phyloP scores from a whole-genome alignment of 768 basidiomycete species.

The Mycena rebaudengoi region DNA sequence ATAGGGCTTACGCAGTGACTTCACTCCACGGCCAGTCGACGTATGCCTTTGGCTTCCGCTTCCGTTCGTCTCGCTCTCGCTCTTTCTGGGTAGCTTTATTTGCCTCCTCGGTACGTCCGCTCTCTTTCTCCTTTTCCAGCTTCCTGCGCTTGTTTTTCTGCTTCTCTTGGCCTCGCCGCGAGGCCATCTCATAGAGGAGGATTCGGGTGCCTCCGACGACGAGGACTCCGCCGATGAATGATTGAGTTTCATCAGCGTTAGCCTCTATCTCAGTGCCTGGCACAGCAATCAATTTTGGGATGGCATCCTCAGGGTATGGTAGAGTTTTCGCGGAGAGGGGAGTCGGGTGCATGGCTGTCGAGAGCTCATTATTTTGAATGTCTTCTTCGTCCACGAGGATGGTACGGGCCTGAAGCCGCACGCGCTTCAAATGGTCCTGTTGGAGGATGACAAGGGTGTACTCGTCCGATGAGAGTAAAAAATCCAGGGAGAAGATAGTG shows the following conservation, averaged over 20 bases:
- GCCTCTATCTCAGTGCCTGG: constrained; percentile 37
- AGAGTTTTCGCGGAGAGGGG: constrained; percentile 59
- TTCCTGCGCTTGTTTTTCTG: constrained; percentile 64
- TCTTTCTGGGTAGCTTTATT: constrained; percentile 65
- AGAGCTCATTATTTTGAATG: constrained; percentile 53
- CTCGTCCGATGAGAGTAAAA: constrained; percentile 59
- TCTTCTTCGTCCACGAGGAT: constrained; percentile 40
- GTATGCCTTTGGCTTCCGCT: constrained; percentile 60
- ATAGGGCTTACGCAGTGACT: constrained; percentile 66
- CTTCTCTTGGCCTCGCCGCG: constrained; percentile 56
- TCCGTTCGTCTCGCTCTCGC: constrained; percentile 59
- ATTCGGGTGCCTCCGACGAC: constrained; percentile 75
- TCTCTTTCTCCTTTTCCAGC: constrained; percentile 59
- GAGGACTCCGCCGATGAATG: constrained; percentile 72
- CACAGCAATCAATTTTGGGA: constrained; percentile 52
- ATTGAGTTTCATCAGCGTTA: constrained; percentile 36
- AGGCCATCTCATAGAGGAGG: constrained; percentile 66
- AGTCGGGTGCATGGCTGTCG: constrained; percentile 60
- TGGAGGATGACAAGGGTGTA: constrained; percentile 73
- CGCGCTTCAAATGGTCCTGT: constrained; percentile 64
- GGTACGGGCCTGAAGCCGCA: constrained; percentile 72
- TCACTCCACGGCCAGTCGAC: constrained; percentile 84
- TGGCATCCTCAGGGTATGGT: constrained; percentile 48
- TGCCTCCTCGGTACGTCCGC: constrained; percentile 49
- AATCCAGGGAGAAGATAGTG: constrained; percentile 68